These are phyloP conservation scores for Hypoxylon rubiginosum DNA, from an alignment of 2,329 filamentous ascomycete species.

Conservation along the genomic window DNA sequence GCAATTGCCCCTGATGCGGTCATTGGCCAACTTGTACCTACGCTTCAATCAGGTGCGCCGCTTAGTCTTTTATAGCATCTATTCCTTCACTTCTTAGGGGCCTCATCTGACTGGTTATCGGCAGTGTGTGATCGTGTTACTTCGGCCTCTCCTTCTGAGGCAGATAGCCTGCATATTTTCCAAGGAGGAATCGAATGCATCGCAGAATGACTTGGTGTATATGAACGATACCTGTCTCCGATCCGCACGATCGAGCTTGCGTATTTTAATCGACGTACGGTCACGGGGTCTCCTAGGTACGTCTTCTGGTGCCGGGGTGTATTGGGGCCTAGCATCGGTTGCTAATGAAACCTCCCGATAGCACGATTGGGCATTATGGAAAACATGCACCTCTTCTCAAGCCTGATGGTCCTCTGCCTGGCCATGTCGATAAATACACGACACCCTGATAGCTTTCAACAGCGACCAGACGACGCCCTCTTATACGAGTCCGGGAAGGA, in stretches of 20 bases:
- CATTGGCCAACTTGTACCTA: neutral
- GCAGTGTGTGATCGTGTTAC: neutral
- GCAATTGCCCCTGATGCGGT: neutral
- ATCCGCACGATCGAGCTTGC: neutral
- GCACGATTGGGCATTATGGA: neutral
- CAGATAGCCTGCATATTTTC: neutral
- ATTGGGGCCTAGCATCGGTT: neutral
- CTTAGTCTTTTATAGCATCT: neutral
- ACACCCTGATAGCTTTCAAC: neutral
- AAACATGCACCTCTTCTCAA: neutral
- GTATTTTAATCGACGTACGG: neutral
- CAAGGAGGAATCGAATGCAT: neutral
- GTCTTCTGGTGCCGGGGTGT: neutral
- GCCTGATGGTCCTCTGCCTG: neutral
- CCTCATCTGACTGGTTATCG: neutral
- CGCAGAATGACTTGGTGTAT: neutral
- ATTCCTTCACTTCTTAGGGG: too few species aligned
- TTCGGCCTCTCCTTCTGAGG: neutral
- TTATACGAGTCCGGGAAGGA: neutral
- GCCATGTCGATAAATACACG: neutral
- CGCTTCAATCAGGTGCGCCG: neutral
- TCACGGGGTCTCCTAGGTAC: neutral
- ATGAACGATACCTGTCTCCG: neutral
- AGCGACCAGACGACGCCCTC: neutral
- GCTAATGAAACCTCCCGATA: neutral